Evolutionary conservation across 2,329 filamentous ascomycete genomes (phyloP).

Genomic region (Acarospora socialis): DNA sequence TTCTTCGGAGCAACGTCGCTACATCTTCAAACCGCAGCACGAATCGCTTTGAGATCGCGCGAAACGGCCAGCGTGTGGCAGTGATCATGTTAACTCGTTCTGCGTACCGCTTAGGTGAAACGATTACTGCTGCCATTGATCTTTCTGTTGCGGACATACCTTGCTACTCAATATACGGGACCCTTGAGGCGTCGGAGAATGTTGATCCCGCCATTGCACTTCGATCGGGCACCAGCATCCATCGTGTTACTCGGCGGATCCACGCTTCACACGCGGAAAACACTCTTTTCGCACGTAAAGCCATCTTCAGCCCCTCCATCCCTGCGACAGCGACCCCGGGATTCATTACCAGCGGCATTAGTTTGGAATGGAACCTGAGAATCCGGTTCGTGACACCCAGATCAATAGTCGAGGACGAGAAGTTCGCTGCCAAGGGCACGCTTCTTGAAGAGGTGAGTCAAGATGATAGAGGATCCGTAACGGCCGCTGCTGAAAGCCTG

Average conservation of each 20-base stretch:
- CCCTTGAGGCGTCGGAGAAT: slow-evolving; percentile 75
- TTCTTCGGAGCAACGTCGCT: slow-evolving; percentile 64
- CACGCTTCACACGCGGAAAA: slow-evolving; percentile 69
- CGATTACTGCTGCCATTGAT: slow-evolving; percentile 70
- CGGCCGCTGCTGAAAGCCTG: slow-evolving; percentile 64
- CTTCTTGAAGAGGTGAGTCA: slow-evolving; percentile 63
- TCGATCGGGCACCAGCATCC: slow-evolving; percentile 70
- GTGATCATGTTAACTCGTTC: slow-evolving; percentile 81
- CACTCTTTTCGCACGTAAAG: slow-evolving; percentile 62
- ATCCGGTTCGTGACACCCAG: slow-evolving; percentile 86
- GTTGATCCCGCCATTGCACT: slow-evolving; percentile 69
- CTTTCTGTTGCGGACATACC: slow-evolving; percentile 64
- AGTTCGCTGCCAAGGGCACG: slow-evolving; percentile 23
- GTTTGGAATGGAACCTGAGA: slow-evolving; percentile 73
- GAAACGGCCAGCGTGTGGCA: slow-evolving; percentile 80
- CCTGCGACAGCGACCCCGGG: slow-evolving; percentile 75
- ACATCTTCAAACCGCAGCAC: slow-evolving; percentile 58
- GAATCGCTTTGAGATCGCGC: slow-evolving; percentile 92
- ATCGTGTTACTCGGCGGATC: slow-evolving; percentile 70
- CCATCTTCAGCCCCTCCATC: slow-evolving; percentile 72
- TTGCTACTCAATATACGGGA: slow-evolving; percentile 72
- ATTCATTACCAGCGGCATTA: slow-evolving; percentile 80
- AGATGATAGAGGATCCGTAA: slow-evolving; percentile 63
- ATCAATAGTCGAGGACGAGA: slow-evolving; percentile 18
- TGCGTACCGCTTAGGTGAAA: slow-evolving; percentile 78